Evolutionary conservation across 495 filamentous ascomycete species (phyloP), one percentile per base, ranked within the genome.

Genomic region (Penicillium canariense): DNA sequence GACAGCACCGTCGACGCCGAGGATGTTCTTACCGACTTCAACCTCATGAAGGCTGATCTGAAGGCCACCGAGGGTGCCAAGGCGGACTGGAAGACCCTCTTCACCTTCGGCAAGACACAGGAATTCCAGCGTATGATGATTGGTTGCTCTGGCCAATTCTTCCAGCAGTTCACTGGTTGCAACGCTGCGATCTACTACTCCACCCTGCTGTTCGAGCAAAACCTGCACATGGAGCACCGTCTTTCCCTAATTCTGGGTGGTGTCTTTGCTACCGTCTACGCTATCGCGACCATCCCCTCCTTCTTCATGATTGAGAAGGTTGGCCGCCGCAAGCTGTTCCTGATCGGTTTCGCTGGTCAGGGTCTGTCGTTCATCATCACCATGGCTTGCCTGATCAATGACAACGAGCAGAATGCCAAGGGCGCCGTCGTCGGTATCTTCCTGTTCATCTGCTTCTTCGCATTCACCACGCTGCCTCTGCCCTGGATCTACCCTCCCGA

Each of bases 181-280:
- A 92, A 92, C 53, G 88, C 87, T 11, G 86, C 89, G 59, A 92
- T 91, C 63, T 94, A 94, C 77, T 92, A 87, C 71, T 87, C 88
- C 56, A 87, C 88, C 0, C 80, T 91, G 35, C 79, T 94, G 0
- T 90, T 92, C 71, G 67, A 90, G 70, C 66, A 77, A 10, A 84
- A 82, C 17, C 83, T 92, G 57, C 56, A 70, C 17, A 72, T 80
- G 56, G 67, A 63, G 1, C 78, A 85, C 56, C 79, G 80, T 49
- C 77, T 91, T 58, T 78, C 83, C 12, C 67, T 92, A 10, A 73
- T 93, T 12, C 72, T 93, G 5, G 89, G 88, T 31, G 89, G 89
- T 63, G 81, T 91, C 34, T 91, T 90, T 74, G 86, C 89, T 77
- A 79, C 90, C 20, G 83, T 91, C 27, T 93, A 95, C 65, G 76